Conservation (phyloP, 2,329 filamentous ascomycete genomes). For the Sporothrix sp. region DNA sequence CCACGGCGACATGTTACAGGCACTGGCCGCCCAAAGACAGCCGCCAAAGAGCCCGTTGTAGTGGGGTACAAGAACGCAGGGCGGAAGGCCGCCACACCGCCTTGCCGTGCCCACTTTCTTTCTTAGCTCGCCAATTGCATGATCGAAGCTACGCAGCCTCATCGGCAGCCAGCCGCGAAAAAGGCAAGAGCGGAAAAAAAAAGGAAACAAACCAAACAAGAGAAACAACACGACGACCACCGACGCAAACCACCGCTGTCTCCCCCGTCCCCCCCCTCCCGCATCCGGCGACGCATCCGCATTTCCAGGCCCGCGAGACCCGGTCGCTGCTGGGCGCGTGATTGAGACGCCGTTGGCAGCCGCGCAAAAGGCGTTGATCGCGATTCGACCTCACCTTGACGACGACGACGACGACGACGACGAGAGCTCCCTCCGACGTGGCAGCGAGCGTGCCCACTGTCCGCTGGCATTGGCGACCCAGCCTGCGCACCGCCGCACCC, state of each 20-base stretch:
- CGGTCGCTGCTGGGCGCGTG: not conserved
- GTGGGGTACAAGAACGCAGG: not conserved
- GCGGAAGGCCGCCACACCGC: not conserved
- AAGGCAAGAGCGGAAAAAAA: not conserved
- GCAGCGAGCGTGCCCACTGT: too few species aligned
- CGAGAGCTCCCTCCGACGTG: not conserved
- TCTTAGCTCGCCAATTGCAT: conserved; percentile 3
- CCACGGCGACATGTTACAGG: too few species aligned
- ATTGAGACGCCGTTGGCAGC: too few species aligned
- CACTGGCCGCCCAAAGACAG: too few species aligned
- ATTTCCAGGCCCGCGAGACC: too few species aligned
- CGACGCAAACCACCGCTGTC: not conserved
- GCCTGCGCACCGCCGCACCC: too few species aligned
- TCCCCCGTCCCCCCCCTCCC: not conserved
- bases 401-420: too few species aligned
- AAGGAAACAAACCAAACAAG: not conserved
- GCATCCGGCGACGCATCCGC: too few species aligned
- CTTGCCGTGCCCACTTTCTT: not conserved
- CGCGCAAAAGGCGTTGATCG: not conserved
- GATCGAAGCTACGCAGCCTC: not conserved
- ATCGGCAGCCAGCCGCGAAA: not conserved
- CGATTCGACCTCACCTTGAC: conserved; percentile 1
- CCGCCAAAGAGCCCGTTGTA: too few species aligned
- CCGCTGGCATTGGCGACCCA: too few species aligned
- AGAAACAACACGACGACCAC: not conserved